These are phyloP conservation scores for Hansenula sp. DNA, from an alignment of 1,139 yeast genomes.

Conservation along the genomic window DNA sequence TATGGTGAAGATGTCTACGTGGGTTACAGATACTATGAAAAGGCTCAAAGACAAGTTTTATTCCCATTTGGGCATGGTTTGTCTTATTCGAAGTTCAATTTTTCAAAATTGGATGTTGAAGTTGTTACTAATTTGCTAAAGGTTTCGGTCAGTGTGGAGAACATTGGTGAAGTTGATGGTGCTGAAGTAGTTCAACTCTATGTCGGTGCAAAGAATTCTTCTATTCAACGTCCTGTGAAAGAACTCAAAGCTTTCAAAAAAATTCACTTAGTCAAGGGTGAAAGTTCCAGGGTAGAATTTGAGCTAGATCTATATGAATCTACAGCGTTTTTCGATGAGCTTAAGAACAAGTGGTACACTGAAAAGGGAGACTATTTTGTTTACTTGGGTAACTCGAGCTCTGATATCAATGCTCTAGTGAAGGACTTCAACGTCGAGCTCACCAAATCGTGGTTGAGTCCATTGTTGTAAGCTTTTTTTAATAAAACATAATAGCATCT, in stretches of 20 bases:
- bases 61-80: slow-evolving; percentile 65
- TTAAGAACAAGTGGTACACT: not conserved
- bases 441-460: not conserved
- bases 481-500: too few species aligned
- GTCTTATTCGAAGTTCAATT: slow-evolving; percentile 46
- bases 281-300: too few species aligned
- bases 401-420: not conserved
- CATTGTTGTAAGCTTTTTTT: too few species aligned
- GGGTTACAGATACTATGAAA: slow-evolving; percentile 59
- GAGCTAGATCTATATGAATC: too few species aligned
- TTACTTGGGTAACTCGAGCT: not conserved
- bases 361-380: not conserved
- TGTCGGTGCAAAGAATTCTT: slow-evolving; percentile 34
- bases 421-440: not conserved
- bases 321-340: not conserved
- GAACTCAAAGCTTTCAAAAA: slow-evolving; percentile 55
- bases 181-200: slow-evolving; percentile 43
- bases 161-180: slow-evolving; percentile 38
- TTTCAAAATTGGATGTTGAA: slow-evolving; percentile 24
- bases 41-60: slow-evolving; percentile 37
- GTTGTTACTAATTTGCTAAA: slow-evolving; percentile 28
- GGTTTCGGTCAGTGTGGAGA: slow-evolving; percentile 36
- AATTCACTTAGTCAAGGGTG: slow-evolving; percentile 38
- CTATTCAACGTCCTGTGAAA: slow-evolving; percentile 47
- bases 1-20: slow-evolving; percentile 50